Conservation (phyloP, 2,329 filamentous ascomycete species). For the Sclerotinia sclerotiorum region DNA sequence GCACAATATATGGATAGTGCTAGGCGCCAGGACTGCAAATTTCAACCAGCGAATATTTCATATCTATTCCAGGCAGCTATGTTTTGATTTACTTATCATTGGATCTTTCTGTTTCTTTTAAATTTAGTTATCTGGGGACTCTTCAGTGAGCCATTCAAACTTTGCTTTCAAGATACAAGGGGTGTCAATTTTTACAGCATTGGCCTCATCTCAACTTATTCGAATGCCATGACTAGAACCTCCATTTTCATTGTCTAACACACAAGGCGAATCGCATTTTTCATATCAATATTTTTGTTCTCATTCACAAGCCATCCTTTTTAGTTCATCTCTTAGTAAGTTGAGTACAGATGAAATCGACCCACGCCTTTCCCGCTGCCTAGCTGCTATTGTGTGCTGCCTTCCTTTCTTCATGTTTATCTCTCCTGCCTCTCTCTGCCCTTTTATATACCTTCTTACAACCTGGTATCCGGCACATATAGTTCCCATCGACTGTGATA, state of each 20-base stretch:
- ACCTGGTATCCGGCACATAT: slow-evolving; percentile 8
- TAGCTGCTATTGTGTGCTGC: neutral
- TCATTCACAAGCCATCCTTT: neutral
- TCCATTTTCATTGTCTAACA: neutral
- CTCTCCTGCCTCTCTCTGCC: slow-evolving; percentile 1
- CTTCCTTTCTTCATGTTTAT: slow-evolving; percentile 12
- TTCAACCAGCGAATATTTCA: too few relatives aligned
- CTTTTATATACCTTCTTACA: slow-evolving; percentile 8
- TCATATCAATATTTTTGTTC: neutral
- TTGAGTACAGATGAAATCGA: neutral
- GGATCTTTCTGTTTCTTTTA: too few relatives aligned
- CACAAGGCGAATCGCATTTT: neutral
- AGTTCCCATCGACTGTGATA: neutral
- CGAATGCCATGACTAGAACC: neutral
- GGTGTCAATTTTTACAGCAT: too few relatives aligned
- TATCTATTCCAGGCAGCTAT: too few relatives aligned
- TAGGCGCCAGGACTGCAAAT: too few relatives aligned
- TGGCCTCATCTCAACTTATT: neutral
- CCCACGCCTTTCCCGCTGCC: neutral
- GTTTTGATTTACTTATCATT: too few relatives aligned
- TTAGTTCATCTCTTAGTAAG: neutral
- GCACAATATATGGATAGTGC: neutral
- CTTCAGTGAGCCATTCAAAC: too few relatives aligned
- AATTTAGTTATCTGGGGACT: too few relatives aligned
- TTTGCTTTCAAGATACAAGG: too few relatives aligned